Evolutionary conservation across 129 eudicot species (phyloP), one percentile per base, ranked within the genome.

Genomic region (Flaveria linearis): DNA sequence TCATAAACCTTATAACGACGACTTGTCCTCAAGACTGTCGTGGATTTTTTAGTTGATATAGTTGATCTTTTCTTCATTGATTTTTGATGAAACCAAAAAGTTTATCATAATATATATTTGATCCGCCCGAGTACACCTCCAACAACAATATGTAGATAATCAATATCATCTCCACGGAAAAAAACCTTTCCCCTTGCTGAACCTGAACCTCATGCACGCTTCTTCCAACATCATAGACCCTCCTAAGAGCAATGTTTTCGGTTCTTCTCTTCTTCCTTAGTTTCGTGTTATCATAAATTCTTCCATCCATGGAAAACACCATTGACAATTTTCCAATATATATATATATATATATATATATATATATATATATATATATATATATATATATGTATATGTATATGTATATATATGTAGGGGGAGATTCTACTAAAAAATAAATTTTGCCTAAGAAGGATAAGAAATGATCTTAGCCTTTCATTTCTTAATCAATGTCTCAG

Each of bases 91-190:
- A 69, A 20, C 53, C 36, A 28, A 14, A 9, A 69, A 64, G 17
- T 41, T 30, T 4, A 30, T 30, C 84, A 4, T 23, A n/a, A 26
- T 71, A 85, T 49, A 26, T 71, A 85, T 49, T 68, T 77, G 2
- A 81, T 18, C 90, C 88, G 83, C 20, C 84, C 88, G 46, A 85
- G 64, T 39, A 55, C 78, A 69, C 86, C 47, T 15, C 89, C 93
- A 17, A 88, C 60, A 51, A 83, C 12, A 43, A 43, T 8, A 43
- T 8, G 2, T 0, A 88, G 56, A 16, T 16, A 52, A 3, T 12
- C 10, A 16, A 52, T 4, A 16, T 15, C 22, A 52, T 52, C 22
- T 51, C 57, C 22, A 52, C 9, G 22, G 5, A 30, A 3, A 52
- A 52, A 4, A 52, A 4, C 22, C 2, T 18, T 15, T 52, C 57